Evolutionary conservation across 805 yeast genomes (phyloP), one percentile per base, ranked within the genome.

Genomic region (Saccharomycopsis sp.): DNA sequence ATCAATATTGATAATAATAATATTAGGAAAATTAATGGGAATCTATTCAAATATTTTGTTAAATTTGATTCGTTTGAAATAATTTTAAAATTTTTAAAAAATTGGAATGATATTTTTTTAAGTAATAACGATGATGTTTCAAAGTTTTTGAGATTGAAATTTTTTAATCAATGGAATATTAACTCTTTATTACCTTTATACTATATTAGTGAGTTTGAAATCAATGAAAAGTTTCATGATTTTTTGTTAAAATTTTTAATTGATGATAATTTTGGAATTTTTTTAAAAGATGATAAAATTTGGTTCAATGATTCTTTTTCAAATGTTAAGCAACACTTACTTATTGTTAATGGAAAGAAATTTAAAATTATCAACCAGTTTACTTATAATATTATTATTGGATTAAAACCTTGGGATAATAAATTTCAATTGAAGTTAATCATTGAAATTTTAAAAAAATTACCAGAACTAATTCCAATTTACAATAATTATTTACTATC

Each of bases 391-490:
- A 58, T 84, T 4, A 54, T 87, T 18, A 74, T 75, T 5, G 62
- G 67, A 23, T 63, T 88, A 51, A 84, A 81, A 51, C 95, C 96
- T 1, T 78, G 94, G 84, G 87, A 82, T 47, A 79, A 82, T 46
- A 70, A 68, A 15, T 44, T 60, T 21, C 94, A 86, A 50, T 61
- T 78, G 41, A 69, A 69, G 12, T 64, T 81, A 14, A 69, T 69
- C 0, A 51, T 75, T 5, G 53, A 58, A 10, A 67, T 82, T 14
- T 61, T 89, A 29, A 45, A 58, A 3, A 53, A 62, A 27, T 64
- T 74, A 31, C 82, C 84, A 2, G 96, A 87, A 51, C 62, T 89
- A 18, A 67, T 83, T 1, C 76, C 85, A 1, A 82, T 87, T 1
- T 88, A 80, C 50, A 67, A 75, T 48, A 63, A 69, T 42, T 69